Evolutionary conservation across 306 rosid species (phyloP).

Genomic region (Fragaria iinumae): DNA sequence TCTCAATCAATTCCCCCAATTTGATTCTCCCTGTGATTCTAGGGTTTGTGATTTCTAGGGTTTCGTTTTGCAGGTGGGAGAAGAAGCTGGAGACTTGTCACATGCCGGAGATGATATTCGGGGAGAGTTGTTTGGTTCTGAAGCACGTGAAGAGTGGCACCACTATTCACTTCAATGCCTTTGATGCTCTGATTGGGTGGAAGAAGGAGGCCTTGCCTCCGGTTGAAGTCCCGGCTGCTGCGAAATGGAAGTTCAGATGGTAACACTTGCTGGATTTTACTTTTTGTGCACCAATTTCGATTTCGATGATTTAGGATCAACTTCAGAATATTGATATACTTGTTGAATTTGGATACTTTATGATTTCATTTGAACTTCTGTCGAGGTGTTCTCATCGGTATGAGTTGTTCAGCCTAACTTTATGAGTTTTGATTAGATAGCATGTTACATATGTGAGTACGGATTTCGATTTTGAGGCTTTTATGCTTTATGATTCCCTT

Average conservation of each 20-base stretch:
- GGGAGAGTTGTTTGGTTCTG: constrained; percentile 67
- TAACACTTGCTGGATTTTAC: constrained; percentile 5
- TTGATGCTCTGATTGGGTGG: constrained; percentile 91
- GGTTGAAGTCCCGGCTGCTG: constrained; percentile 97
- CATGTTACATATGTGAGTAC: neutral
- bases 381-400: neutral
- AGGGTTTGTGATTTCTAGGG: neutral
- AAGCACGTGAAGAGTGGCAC: constrained; percentile 70
- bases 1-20: neutral
- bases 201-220: constrained; percentile 94
- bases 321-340: neutral
- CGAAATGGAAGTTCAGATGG: constrained; percentile 94
- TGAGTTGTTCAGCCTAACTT: neutral
- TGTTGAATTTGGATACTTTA: neutral
- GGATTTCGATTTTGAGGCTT: neutral
- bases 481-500: neutral
- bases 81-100: constrained; percentile 78
- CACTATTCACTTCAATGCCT: constrained; percentile 76
- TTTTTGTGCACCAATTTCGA: neutral
- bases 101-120: constrained; percentile 96
- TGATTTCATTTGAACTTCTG: neutral
- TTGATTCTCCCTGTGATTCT: neutral
- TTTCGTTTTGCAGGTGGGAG: constrained; percentile 64
- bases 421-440: neutral
- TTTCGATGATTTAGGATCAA: neutral